phyloP scores from a whole-genome alignment of 164 flowering plant genomes.

The Hamamelis virginiana region DNA sequence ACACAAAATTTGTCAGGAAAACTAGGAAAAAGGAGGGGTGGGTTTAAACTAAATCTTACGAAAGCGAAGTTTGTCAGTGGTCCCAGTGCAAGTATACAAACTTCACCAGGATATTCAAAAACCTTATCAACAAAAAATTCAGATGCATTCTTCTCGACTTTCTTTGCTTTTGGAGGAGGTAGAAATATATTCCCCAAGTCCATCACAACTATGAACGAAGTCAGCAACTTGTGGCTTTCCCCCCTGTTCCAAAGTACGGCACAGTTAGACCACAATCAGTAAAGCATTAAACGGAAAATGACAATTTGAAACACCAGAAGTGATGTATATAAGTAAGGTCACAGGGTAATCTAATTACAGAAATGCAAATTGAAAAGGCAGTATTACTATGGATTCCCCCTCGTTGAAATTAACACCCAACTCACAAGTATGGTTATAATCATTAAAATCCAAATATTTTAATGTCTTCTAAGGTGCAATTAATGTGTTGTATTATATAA shows the following conservation, averaged over 20 bases:
- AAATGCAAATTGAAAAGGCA: too few species aligned
- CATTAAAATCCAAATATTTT: too few species aligned
- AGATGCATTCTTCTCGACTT: constrained; percentile 70
- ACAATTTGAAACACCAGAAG: neutral
- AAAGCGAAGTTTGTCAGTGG: constrained; percentile 94
- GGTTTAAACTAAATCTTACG: constrained; percentile 65
- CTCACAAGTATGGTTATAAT: too few species aligned
- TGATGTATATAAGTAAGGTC: neutral
- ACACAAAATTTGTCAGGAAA: neutral
- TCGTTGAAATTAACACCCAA: too few species aligned
- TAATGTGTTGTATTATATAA: too few species aligned
- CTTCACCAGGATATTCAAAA: constrained; percentile 87
- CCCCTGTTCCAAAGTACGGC: constrained; percentile 50
- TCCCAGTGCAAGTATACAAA: constrained; percentile 94
- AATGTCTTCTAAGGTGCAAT: too few species aligned
- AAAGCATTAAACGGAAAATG: neutral
- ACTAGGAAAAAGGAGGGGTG: too few species aligned
- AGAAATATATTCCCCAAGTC: constrained; percentile 69
- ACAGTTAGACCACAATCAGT: neutral
- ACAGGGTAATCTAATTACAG: neutral
- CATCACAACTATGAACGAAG: constrained; percentile 93
- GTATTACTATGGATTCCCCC: too few species aligned
- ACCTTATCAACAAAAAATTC: constrained; percentile 86
- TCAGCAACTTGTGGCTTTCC: constrained; percentile 84
- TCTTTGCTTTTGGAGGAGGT: constrained; percentile 59